phyloP scores from a whole-genome alignment of 83 land plant genomes.

The Diphasiastrum complanatum region DNA sequence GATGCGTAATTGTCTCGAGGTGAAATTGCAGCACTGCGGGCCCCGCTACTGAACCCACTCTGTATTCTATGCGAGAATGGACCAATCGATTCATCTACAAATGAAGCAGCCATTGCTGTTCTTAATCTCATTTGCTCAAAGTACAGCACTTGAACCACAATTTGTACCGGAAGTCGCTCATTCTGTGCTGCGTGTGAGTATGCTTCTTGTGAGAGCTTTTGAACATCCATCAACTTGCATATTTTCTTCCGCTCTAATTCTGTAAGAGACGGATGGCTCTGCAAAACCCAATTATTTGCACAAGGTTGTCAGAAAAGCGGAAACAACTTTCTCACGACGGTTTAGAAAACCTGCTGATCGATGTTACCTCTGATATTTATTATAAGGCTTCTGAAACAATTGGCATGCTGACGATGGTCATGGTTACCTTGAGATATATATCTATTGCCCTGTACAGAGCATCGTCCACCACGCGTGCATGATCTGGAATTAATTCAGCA shows the following conservation, averaged over 20 bases:
- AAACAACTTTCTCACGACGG: not conserved
- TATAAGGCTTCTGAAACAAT: not conserved
- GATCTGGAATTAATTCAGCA: conserved; percentile 52
- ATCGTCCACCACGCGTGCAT: conserved; percentile 74
- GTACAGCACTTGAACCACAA: conserved; percentile 82
- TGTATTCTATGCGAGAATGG: not conserved
- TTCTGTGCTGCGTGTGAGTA: conserved; percentile 87
- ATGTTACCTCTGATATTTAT: not conserved
- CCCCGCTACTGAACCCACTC: not conserved
- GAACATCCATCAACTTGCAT: conserved; percentile 67
- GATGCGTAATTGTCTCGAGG: conserved; percentile 4
- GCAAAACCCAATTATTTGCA: conserved; percentile 1
- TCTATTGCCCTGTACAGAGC: conserved; percentile 84
- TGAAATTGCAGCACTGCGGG: not conserved
- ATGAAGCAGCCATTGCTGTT: conserved; percentile 19
- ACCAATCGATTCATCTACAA: not conserved
- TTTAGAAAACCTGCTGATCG: not conserved
- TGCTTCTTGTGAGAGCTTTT: conserved; percentile 80
- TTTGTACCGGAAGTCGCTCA: conserved; percentile 86
- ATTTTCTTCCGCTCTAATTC: conserved; percentile 63
- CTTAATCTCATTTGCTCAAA: conserved; percentile 51
- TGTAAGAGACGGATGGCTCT: conserved; percentile 67
- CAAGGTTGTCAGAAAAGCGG: not conserved
- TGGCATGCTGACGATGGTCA: no score
- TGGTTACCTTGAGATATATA: conserved; percentile 75